Conservation (phyloP, 208 protist species). For the Wallacemonas sp. region DNA sequence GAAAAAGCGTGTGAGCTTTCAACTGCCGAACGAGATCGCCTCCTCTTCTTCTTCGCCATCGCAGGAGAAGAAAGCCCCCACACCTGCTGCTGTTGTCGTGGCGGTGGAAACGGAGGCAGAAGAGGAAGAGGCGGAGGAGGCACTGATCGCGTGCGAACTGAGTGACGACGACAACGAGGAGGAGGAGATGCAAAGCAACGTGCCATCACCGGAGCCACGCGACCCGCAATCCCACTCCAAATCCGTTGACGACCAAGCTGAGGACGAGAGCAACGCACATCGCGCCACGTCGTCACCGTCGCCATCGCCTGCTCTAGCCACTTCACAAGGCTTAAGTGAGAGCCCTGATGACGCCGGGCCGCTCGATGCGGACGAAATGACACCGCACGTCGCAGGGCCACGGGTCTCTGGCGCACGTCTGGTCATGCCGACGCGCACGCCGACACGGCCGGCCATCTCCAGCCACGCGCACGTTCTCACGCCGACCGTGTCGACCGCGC, state of each 20-base stretch:
- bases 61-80: too few species aligned
- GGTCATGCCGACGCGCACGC: background rate
- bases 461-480: conserved; percentile 31
- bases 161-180: background rate
- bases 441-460: conserved; percentile 10
- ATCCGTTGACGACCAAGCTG: too few species aligned
- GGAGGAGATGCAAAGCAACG: background rate
- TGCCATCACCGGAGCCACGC: background rate
- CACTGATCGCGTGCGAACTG: conserved; percentile 5
- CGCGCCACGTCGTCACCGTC: background rate
- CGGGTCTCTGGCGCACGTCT: background rate
- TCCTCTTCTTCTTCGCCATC: too few species aligned
- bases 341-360: too few species aligned
- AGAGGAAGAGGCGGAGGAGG: background rate
- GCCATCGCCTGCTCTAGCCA: background rate
- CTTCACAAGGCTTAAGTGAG: conserved; percentile 11
- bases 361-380: conserved; percentile 14
- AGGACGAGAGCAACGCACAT: too few species aligned
- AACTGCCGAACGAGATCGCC: background rate
- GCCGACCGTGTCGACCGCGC: conserved; percentile 18
- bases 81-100: too few species aligned
- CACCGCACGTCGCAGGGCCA: background rate
- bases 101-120: background rate
- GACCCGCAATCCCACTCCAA: too few species aligned
- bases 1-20: conserved; percentile 5